Percentiles rank a stretch among this genome's conserved stretches.
Evolutionary conservation across 768 basidiomycete species (phyloP).

Genomic region (Pisolithus orientalis): DNA sequence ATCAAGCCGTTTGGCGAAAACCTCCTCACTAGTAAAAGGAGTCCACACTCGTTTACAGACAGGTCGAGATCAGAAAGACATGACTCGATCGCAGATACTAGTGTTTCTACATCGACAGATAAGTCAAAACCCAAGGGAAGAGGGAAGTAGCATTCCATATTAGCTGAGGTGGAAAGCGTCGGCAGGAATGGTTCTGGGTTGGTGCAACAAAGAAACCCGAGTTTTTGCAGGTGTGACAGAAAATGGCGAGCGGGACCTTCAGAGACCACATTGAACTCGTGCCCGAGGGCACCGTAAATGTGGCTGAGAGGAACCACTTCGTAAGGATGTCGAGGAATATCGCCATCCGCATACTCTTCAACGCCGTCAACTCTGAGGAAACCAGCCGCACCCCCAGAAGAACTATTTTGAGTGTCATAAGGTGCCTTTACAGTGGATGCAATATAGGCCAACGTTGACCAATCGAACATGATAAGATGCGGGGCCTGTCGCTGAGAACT

Average conservation of each 20-base stretch:
- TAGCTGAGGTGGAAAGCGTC: slow-evolving; percentile 30
- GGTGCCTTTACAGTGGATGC: slow-evolving; percentile 48
- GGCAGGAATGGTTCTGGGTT: slow-evolving; percentile 24
- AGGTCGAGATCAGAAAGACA: slow-evolving; percentile 67
- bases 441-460: slow-evolving; percentile 59
- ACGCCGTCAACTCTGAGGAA: slow-evolving; percentile 37
- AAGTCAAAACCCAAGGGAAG: slow-evolving; percentile 68
- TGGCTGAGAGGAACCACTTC: slow-evolving; percentile 55
- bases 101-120: slow-evolving; percentile 64
- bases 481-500: slow-evolving; percentile 35
- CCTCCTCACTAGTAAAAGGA: slow-evolving; percentile 59
- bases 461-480: slow-evolving; percentile 58
- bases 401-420: slow-evolving; percentile 3
- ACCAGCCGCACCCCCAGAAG: slow-evolving; percentile 29
- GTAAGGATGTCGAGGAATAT: slow-evolving; percentile 38
- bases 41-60: slow-evolving; percentile 66
- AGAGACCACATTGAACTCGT: slow-evolving; percentile 51
- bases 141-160: slow-evolving; percentile 49
- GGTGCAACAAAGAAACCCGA: slow-evolving; percentile 53
- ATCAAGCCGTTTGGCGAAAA: slow-evolving; percentile 72
- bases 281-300: slow-evolving; percentile 52
- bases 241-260: slow-evolving; percentile 47
- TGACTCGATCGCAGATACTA: slow-evolving; percentile 66
- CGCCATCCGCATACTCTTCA: slow-evolving; percentile 10
- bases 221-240: slow-evolving; percentile 52